These are phyloP conservation scores for Heterotrichella gracilis DNA, from an alignment of 352 stramenopile species.

Conservation along the genomic window DNA sequence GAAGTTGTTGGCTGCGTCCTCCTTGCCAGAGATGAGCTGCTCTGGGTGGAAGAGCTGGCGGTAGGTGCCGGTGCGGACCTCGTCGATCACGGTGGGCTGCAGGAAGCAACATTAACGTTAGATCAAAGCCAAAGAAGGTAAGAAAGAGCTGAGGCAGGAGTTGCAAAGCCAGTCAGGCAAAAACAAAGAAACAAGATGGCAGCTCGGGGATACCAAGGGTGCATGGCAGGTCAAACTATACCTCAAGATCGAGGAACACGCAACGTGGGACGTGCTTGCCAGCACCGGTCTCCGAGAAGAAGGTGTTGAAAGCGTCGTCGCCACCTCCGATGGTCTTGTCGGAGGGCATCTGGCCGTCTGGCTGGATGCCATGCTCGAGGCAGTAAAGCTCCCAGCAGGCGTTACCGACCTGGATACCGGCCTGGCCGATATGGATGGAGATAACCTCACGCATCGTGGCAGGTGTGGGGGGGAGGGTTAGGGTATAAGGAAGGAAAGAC, in stretches of 20 bases:
- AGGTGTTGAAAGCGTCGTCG: conserved; percentile 84
- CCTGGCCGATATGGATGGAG: conserved; percentile 74
- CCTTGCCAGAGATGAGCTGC: conserved; percentile 88
- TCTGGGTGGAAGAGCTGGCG: conserved; percentile 81
- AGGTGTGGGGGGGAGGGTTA: no score
- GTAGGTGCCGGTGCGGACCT: conserved; percentile 71
- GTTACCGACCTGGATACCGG: conserved; percentile 50
- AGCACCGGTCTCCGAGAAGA: conserved; percentile 37
- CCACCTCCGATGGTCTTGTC: conserved; percentile 56
- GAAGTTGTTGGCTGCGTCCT: conserved; percentile 45
- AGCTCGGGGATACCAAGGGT: no score
- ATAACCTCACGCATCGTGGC: conserved; percentile 61
- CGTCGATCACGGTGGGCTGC: conserved; percentile 82
- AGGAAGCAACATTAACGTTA: no score
- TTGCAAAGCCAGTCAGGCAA: no score
- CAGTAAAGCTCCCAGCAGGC: conserved; percentile 65
- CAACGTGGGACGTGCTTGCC: conserved; percentile 85
- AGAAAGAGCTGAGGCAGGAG: no score
- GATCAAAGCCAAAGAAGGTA: no score
- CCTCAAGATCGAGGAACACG: conserved; percentile 80
- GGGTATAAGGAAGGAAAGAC: no score
- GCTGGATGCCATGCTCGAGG: conserved; percentile 43
- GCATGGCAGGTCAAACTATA: no score
- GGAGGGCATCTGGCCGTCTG: conserved; percentile 34
- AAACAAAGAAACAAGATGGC: no score